Conservation (phyloP, 306 rosid species). For the Castanea mollissima region DNA sequence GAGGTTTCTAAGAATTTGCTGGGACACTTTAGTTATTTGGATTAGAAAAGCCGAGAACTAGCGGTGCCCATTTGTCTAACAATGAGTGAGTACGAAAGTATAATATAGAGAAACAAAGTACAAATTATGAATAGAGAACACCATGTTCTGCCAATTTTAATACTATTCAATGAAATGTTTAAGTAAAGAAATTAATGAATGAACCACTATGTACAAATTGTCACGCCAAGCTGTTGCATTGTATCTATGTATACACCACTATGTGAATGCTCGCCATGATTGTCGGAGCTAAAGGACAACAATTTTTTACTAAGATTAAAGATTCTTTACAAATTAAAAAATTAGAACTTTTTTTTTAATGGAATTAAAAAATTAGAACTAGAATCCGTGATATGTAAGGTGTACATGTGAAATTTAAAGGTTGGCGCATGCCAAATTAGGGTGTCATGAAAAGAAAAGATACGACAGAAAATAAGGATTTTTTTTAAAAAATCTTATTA, state of each 20-base stretch:
- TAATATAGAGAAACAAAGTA: neutral
- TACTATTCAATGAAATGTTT: neutral
- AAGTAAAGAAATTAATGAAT: conserved; percentile 10
- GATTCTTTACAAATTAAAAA: conserved; percentile 13
- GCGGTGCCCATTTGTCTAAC: conserved; percentile 18
- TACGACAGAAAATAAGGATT: no score
- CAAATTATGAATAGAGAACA: conserved; percentile 21
- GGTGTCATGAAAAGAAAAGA: no score
- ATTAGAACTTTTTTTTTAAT: neutral
- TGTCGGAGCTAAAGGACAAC: conserved; percentile 41
- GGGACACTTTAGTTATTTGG: neutral
- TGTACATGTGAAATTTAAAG: conserved; percentile 1
- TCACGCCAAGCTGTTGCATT: conserved; percentile 53
- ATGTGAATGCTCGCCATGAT: conserved; percentile 63
- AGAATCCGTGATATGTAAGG: neutral
- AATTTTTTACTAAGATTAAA: conserved; percentile 23
- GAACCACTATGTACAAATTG: conserved; percentile 16
- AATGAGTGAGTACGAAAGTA: neutral
- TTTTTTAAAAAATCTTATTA: no score
- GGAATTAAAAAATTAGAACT: neutral
- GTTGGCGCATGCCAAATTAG: neutral
- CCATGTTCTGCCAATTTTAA: conserved; percentile 23
- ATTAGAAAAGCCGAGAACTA: neutral
- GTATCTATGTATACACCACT: conserved; percentile 5
- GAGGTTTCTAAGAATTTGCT: neutral